Evolutionary conservation across 1,284 basidiomycete genomes (phyloP).

Genomic region (Ustilago xerochloae): DNA sequence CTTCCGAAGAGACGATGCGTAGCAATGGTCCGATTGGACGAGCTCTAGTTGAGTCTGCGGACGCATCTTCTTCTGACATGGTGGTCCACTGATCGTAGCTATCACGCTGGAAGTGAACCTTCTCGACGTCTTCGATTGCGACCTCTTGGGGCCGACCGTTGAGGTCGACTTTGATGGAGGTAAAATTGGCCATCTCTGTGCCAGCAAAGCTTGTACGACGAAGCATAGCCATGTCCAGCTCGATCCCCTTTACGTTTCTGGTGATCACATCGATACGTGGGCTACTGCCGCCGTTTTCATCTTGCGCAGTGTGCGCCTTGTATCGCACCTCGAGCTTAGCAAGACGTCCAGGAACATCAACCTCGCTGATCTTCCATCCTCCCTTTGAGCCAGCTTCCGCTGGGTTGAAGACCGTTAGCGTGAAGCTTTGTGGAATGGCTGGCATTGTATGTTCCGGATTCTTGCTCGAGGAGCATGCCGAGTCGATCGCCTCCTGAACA

Average conservation of each 20-base stretch:
- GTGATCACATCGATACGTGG: neutral
- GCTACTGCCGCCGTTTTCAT: neutral
- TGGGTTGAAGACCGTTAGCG: conserved; percentile 77
- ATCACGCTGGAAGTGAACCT: conserved; percentile 1
- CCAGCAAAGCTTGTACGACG: neutral
- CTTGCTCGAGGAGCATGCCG: conserved; percentile 5
- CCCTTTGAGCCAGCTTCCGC: conserved; percentile 76
- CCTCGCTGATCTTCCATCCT: conserved; percentile 75
- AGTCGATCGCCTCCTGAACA: conserved; percentile 71
- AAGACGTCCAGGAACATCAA: conserved; percentile 73
- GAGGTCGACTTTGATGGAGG: neutral
- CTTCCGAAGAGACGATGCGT: conserved; percentile 29
- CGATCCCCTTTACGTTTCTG: conserved; percentile 10
- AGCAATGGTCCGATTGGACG: conserved; percentile 39
- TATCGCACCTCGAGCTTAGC: conserved; percentile 35
- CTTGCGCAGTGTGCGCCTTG: neutral
- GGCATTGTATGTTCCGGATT: conserved; percentile 26
- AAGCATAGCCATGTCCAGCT: conserved; percentile 10
- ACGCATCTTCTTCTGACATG: neutral
- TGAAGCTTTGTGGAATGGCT: conserved; percentile 70
- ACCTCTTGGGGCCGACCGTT: conserved; percentile 1
- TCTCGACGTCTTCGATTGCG: neutral
- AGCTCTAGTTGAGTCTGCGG: neutral
- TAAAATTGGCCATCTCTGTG: neutral
- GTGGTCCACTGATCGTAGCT: conserved; percentile 3